Conservation (phyloP, 345 rosid species). For the Linum lewisii region DNA sequence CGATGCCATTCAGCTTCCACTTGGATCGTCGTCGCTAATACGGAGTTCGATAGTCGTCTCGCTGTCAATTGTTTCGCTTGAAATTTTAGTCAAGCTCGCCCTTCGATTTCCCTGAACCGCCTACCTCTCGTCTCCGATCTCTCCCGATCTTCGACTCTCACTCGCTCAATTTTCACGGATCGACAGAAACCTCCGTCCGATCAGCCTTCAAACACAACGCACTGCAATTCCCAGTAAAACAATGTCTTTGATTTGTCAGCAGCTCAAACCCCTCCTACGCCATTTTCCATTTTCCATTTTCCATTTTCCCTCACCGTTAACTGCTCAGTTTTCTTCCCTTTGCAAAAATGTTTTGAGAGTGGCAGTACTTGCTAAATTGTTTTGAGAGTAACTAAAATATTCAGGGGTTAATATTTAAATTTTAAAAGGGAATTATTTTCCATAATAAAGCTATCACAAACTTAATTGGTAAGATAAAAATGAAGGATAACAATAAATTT, state of each 20-base stretch:
- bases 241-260: not conserved
- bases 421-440: too few species aligned
- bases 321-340: not conserved
- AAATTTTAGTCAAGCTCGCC: too few species aligned
- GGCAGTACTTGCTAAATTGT: too few species aligned
- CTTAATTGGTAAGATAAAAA: too few species aligned
- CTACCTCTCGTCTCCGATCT: not conserved
- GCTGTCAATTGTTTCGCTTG: not conserved
- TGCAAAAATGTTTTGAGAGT: not conserved
- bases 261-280: not conserved
- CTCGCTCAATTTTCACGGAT: not conserved
- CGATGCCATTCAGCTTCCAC: not conserved
- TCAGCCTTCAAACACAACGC: not conserved
- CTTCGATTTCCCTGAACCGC: not conserved
- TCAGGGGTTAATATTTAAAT: too few species aligned
- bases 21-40: not conserved
- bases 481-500: too few species aligned
- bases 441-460: too few species aligned
- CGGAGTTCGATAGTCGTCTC: not conserved
- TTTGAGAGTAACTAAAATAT: too few species aligned
- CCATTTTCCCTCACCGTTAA: not conserved
- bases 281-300: not conserved
- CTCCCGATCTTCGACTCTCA: not conserved
- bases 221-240: not conserved
- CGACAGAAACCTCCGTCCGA: not conserved